Conservation (phyloP, 2,329 filamentous ascomycete genomes). For the Colletotrichum sp. region DNA sequence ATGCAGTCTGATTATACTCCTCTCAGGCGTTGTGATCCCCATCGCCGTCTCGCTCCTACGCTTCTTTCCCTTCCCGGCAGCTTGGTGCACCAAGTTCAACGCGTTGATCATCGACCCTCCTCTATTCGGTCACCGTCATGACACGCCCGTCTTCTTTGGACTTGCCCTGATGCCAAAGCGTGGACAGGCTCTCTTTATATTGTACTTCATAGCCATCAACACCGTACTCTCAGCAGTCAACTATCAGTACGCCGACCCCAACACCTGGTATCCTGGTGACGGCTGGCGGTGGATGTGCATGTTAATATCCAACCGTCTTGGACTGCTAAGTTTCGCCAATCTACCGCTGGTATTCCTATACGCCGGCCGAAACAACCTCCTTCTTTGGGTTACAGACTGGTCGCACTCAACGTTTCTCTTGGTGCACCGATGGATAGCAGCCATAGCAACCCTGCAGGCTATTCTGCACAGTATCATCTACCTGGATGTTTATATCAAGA, state of each 20-base stretch:
- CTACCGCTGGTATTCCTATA: constrained; percentile 37
- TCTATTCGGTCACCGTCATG: constrained; percentile 27
- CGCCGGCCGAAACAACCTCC: constrained; percentile 37
- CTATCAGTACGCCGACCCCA: constrained; percentile 30
- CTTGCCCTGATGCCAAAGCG: constrained; percentile 40
- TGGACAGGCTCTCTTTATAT: constrained; percentile 49
- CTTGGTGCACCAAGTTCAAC: constrained; percentile 24
- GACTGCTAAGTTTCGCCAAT: constrained; percentile 38
- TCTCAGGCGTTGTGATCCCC: constrained; percentile 28
- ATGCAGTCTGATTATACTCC: constrained; percentile 28
- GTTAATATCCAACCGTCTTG: constrained; percentile 36
- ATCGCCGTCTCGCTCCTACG: constrained; percentile 33
- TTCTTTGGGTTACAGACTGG: constrained; percentile 41
- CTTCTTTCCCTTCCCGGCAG: constrained; percentile 27
- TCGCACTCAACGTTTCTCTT: constrained; percentile 39
- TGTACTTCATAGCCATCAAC: constrained; percentile 42
- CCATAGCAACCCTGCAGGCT: constrained; percentile 27
- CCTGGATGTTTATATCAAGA: not conserved
- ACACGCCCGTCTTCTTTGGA: constrained; percentile 17
- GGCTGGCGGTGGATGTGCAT: constrained; percentile 30
- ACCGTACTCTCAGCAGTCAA: constrained; percentile 31
- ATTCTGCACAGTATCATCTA: constrained; percentile 38
- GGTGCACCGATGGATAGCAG: constrained; percentile 40
- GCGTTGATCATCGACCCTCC: constrained; percentile 33
- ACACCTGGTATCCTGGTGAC: constrained; percentile 17